Percentiles rank a stretch among this genome's conserved stretches.
These are phyloP conservation scores for Rhododendron kiyosumense DNA, from an alignment of 148 eudicot species.

Conservation along the genomic window DNA sequence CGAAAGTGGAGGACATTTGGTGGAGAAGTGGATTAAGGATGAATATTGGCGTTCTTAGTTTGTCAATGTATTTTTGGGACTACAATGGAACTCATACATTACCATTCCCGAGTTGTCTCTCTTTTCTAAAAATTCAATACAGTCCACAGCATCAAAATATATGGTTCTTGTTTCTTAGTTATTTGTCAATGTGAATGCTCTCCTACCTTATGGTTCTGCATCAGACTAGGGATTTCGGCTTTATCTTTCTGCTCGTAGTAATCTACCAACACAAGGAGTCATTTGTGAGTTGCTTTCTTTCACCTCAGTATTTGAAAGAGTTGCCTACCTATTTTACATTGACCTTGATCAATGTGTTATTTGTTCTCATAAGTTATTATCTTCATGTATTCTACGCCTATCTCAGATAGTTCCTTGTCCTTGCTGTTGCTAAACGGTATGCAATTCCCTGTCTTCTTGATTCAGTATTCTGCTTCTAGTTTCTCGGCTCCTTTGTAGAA, in stretches of 20 bases:
- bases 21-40: conserved; percentile 4
- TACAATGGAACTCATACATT: neutral
- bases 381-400: neutral
- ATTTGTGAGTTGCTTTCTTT: neutral
- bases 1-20: neutral
- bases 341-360: neutral
- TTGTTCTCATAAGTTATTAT: neutral
- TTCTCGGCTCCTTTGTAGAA: neutral
- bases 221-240: neutral
- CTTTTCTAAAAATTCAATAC: conserved; percentile 12
- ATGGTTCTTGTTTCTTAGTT: conserved; percentile 8
- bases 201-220: neutral
- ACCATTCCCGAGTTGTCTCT: neutral
- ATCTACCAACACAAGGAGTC: neutral
- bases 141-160: conserved; percentile 5
- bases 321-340: neutral
- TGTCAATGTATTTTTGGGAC: conserved; percentile 2
- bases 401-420: neutral
- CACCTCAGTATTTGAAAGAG: neutral
- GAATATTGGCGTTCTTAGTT: conserved; percentile 4
- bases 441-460: neutral
- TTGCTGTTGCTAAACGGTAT: neutral
- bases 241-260: neutral
- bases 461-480: neutral
- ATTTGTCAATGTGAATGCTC: neutral